A percentile compares a stretch with the other conserved stretches of the same genome.
phyloP scores from a whole-genome alignment of 2,329 filamentous ascomycete species.

The Trichoderma pleuroti region DNA sequence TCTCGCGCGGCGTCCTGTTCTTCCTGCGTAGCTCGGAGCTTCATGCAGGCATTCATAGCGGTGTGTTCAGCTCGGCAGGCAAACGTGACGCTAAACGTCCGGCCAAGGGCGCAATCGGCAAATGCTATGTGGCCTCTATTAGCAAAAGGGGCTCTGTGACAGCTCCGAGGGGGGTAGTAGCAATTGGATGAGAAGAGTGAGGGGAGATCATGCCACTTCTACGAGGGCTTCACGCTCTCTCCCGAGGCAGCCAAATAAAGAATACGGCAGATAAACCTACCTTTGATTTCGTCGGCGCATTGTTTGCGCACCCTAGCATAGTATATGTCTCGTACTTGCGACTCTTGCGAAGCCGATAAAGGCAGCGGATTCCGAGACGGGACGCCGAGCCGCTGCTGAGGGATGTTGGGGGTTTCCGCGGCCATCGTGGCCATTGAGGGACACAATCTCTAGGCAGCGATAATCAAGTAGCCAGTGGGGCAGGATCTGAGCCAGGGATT shows the following conservation, averaged over 20 bases:
- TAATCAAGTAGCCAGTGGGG: background rate
- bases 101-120: slow-evolving; percentile 80
- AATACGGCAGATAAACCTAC: slow-evolving; percentile 37
- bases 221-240: background rate
- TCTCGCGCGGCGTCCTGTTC: slow-evolving; percentile 85
- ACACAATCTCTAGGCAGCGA: background rate
- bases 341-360: slow-evolving; percentile 75
- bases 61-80: slow-evolving; percentile 75
- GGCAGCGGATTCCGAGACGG: slow-evolving; percentile 76
- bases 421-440: slow-evolving; percentile 32
- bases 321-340: slow-evolving; percentile 76
- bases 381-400: slow-evolving; percentile 39
- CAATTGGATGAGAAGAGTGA: background rate
- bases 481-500: background rate
- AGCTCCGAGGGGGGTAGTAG: background rate
- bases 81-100: slow-evolving; percentile 85
- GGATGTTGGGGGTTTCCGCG: slow-evolving; percentile 31
- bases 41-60: slow-evolving; percentile 93
- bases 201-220: background rate
- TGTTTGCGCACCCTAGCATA: slow-evolving; percentile 72
- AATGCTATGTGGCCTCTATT: slow-evolving; percentile 60
- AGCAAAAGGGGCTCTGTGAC: background rate
- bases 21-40: slow-evolving; percentile 74
- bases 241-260: background rate
- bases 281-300: slow-evolving; percentile 76